Evolutionary conservation across 805 yeast genomes (phyloP).

Genomic region (Grigorovia yakushimaensis): DNA sequence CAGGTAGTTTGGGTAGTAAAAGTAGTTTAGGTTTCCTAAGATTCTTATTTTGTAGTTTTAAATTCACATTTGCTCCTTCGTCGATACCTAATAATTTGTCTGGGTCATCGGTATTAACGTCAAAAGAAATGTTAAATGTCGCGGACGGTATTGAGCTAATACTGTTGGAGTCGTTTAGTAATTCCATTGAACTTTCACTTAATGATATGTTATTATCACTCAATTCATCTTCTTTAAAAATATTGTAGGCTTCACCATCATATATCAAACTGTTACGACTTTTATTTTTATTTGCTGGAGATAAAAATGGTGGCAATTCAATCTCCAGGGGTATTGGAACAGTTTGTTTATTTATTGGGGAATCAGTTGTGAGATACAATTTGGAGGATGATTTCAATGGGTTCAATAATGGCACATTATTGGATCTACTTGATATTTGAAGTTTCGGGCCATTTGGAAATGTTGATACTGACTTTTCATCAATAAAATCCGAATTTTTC

Average conservation of each 20-base stretch:
- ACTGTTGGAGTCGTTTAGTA: constrained; percentile 5
- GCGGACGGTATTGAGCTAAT: constrained; percentile 22
- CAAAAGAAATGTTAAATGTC: constrained; percentile 21
- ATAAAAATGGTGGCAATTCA: constrained; percentile 30
- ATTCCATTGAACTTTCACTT: neutral
- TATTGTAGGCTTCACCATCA: constrained; percentile 31
- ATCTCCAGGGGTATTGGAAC: constrained; percentile 33
- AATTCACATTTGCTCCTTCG: constrained; percentile 24
- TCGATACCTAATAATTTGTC: constrained; percentile 25
- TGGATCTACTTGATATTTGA: neutral
- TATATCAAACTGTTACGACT: constrained; percentile 25
- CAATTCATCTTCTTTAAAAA: constrained; percentile 9
- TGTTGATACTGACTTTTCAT: constrained; percentile 7
- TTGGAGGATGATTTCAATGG: constrained; percentile 3
- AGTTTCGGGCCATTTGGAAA: neutral
- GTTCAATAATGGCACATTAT: neutral
- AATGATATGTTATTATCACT: neutral
- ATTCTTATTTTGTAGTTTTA: constrained; percentile 23
- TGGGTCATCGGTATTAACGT: constrained; percentile 9
- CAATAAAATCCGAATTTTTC: neutral
- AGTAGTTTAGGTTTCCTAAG: constrained; percentile 7
- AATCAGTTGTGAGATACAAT: constrained; percentile 29
- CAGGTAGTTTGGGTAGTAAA: neutral
- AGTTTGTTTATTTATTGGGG: constrained; percentile 27
- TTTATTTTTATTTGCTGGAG: constrained; percentile 26